A percentile compares a stretch with the other conserved stretches of the same genome.
Conservation (phyloP, 192 early-diverging fungal genomes). For the Spinellus fusiger region DNA sequence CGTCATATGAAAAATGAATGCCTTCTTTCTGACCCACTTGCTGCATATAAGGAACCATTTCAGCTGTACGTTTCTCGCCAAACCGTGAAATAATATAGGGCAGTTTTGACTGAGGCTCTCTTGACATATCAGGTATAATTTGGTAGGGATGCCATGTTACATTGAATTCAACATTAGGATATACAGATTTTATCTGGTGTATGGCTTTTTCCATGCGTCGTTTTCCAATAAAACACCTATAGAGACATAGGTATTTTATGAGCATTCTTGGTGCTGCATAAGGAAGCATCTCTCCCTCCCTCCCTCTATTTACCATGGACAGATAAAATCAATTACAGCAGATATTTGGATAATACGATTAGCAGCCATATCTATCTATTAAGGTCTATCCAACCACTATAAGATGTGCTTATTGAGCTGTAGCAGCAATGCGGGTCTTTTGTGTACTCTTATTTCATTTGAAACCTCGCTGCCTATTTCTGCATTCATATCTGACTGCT, state of each 20-base stretch:
- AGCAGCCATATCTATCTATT: no score
- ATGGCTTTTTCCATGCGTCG: constrained; percentile 64
- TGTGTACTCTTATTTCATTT: no score
- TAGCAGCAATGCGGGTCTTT: no score
- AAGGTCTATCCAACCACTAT: no score
- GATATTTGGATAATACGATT: constrained; percentile 60
- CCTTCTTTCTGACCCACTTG: constrained; percentile 55
- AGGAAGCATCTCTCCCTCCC: not conserved
- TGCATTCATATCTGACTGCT: no score
- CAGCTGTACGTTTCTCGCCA: constrained; percentile 44
- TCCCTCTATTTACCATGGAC: constrained; percentile 53
- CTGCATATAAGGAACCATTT: constrained; percentile 50
- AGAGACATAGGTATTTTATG: not conserved
- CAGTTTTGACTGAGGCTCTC: constrained; percentile 42
- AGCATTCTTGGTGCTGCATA: no score
- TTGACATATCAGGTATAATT: constrained; percentile 59
- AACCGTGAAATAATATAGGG: constrained; percentile 60
- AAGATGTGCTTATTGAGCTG: no score
- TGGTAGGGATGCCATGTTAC: constrained; percentile 65
- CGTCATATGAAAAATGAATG: constrained; percentile 60
- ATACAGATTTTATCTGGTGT: constrained; percentile 30
- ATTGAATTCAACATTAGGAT: constrained; percentile 50
- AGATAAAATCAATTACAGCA: constrained; percentile 61
- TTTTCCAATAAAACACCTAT: constrained; percentile 68
- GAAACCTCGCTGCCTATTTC: no score